Conservation (phyloP, 495 filamentous ascomycete species). For the Neurospora sp. region DNA sequence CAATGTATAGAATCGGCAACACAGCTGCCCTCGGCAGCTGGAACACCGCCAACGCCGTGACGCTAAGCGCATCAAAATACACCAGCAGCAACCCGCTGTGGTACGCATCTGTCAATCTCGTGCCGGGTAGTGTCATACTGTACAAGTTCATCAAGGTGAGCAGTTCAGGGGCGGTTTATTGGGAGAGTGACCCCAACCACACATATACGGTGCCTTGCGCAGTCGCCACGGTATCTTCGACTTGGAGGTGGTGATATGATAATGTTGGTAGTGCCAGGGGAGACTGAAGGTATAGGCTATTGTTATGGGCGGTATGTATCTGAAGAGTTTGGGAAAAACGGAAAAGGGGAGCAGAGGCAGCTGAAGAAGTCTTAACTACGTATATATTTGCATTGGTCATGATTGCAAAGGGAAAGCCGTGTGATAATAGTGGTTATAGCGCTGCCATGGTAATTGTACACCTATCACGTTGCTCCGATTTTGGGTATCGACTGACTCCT, state of each 20-base stretch:
- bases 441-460: not conserved
- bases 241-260: constrained; percentile 5
- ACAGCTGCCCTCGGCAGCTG: constrained; percentile 47
- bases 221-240: constrained; percentile 6
- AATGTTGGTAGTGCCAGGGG: not conserved
- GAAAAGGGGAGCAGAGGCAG: not conserved
- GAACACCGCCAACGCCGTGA: constrained; percentile 38
- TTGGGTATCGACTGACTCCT: not conserved
- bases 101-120: constrained; percentile 40
- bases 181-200: constrained; percentile 58
- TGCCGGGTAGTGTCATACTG: constrained; percentile 42
- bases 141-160: constrained; percentile 62
- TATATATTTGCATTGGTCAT: not conserved
- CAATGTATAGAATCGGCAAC: constrained; percentile 33
- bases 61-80: constrained; percentile 46
- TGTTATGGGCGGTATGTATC: not conserved
- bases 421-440: not conserved
- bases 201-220: constrained; percentile 43
- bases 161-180: constrained; percentile 43
- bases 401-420: not conserved
- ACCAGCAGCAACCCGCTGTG: constrained; percentile 48
- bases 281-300: not conserved
- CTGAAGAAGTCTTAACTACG: not conserved
- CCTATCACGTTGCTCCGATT: not conserved
- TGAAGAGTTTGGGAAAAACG: not conserved